Base-by-base conservation (phyloP, 139 green algal genomes). In the Haematococcus lacustris region DNA sequence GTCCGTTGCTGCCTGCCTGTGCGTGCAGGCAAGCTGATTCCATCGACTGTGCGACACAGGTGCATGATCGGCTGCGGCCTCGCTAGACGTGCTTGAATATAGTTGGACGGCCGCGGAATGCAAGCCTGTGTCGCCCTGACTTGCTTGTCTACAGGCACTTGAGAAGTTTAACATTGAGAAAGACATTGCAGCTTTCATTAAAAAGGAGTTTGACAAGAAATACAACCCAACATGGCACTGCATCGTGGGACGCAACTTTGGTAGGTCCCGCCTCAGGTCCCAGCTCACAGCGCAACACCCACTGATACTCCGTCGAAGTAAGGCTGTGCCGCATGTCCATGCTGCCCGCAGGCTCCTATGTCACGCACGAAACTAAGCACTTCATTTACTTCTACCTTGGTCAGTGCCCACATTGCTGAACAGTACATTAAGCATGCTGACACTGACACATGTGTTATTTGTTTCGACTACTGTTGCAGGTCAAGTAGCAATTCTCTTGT, bases 201-300 rank as follows among this genome's bases (percentile, higher is more conserved):
- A 99, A 86, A 98, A 98, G 83, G 94, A 98, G 83, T 99, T 99
- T 79, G 95, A 98, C 88, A 93, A 89, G 75, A 97, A 97, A 80
- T 92, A 97, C 86, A 93, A 92, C 73, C 91, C 94, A 32, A 99
- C 95, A 2, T 99, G 95, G 95, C 93, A 98, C 84, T 98, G 93
- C 87, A 96, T 99, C 60, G 95, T 99, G 39, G 95, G 95, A 38
- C 81, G 91, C 35, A 98, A 98, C 78, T 99, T 98, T 83, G 95
- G 88, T 91, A 67, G 71, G 76, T 60, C 61, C 41, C 41, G 26
- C 25, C 63, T 34, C 21, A 40, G 30, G n/a, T 38, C 7, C 37
- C 53, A 71, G 30, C n/a, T 71, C 3, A 62, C 13, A n/a, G n/a
- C n/a, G n/a, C n/a, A n/a, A n/a, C n/a, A n/a, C n/a, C n/a, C n/a